Percentiles rank a stretch among this genome's conserved stretches.
These are phyloP conservation scores for Backusella parvicylindrica DNA, from an alignment of 192 early-diverging fungal species.

Conservation along the genomic window DNA sequence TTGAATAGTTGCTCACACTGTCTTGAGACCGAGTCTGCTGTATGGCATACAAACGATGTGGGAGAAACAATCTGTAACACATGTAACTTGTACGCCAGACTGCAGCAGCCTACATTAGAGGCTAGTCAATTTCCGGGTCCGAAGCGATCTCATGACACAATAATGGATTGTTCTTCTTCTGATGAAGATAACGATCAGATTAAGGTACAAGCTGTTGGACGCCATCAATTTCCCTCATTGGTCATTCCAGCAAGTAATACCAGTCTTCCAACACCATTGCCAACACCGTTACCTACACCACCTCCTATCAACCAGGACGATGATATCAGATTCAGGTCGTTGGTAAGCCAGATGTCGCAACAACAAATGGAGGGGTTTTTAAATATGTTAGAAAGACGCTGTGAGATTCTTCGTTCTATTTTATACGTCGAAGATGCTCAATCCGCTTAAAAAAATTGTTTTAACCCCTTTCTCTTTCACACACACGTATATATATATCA, in stretches of 20 bases:
- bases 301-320: neutral
- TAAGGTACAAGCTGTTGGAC: neutral
- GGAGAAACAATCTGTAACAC: conserved; percentile 80
- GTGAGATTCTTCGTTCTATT: conserved; percentile 39
- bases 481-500: neutral
- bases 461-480: neutral
- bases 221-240: neutral
- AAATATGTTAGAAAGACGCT: conserved; percentile 50
- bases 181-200: neutral
- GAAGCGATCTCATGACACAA: conserved; percentile 1
- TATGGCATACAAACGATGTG: conserved; percentile 75
- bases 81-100: conserved; percentile 86
- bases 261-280: neutral
- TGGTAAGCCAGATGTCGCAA: conserved; percentile 38
- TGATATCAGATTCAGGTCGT: conserved; percentile 25
- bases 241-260: neutral
- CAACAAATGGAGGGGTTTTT: conserved; percentile 53
- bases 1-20: conserved; percentile 57
- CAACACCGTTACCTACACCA: neutral
- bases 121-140: conserved; percentile 1
- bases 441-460: neutral
- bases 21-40: conserved; percentile 67
- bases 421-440: neutral
- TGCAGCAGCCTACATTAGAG: conserved; percentile 60
- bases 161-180: neutral